Base-by-base conservation (phyloP, 306 rosid species). In the Ormosia semicastrata region DNA sequence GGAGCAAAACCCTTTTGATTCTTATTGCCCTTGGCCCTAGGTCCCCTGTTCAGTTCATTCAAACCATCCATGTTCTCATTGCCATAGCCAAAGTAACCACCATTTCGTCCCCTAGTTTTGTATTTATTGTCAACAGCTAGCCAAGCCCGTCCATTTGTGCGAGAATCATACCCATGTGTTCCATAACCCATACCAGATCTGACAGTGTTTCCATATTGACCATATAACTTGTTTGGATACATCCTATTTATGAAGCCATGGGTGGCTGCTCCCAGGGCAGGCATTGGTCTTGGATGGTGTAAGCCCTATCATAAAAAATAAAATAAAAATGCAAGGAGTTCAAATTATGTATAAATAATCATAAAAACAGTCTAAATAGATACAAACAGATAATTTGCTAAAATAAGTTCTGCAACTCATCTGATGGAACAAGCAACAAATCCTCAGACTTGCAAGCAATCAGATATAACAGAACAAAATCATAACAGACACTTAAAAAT, bases 21-120 rank as follows among this genome's bases (percentile, higher is more conserved):
- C 85, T 95, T 93, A 54, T 87, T 73, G 24, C 91, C 88, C 92
- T 92, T 95, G 49, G 95, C 98, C 79, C 99, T 89, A 17, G 99
- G 98, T 9, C 99, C 99, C 83, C 91, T 83, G 50, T 93, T 93
- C 71, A 92, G 85, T 69, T 95, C 99, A 88, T 95, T 93, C 85
- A 93, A 88, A 58, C 98, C 99, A 79, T 93, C 98, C 37, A 87
- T 78, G 50, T 95, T 95, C 84, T 95, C 98, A 36, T 93, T 95
- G 50, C 97, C 97, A 85, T 90, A 92, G 2, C 94, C 97, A 62
- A 87, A 88, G 78, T 88, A 91, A 2, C 97, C 96, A n/a, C 97
- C 95, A 79, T 68, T 85, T 43, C 96, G 85, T 40, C 99, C 99
- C 85, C 98, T 86, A 0, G 92, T 90, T 80, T 95, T 94, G 65